Evolutionary conservation across 345 rosid species (phyloP).

Genomic region (Pistacia atlantica): DNA sequence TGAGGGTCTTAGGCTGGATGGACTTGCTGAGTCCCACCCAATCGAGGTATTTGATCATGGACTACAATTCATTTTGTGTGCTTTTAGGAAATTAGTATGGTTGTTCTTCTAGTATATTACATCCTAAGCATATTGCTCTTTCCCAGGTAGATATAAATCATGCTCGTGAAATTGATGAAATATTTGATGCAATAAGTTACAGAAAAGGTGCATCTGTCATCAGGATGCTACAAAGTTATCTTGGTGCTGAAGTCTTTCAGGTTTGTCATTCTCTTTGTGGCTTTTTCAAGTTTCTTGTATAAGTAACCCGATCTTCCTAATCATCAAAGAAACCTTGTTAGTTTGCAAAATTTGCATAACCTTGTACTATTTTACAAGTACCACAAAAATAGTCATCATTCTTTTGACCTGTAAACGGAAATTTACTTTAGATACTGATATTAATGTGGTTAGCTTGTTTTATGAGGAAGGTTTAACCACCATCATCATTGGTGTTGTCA

Average conservation of each 20-base stretch:
- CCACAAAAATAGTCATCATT: not conserved
- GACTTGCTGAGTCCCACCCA: slow-evolving; percentile 96
- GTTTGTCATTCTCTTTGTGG: slow-evolving; percentile 38
- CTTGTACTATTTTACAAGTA: too few relatives aligned
- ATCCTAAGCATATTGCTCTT: slow-evolving; percentile 11
- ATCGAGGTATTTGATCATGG: slow-evolving; percentile 67
- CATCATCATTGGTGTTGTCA: not conserved
- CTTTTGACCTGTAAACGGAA: not conserved
- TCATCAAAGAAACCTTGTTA: not conserved
- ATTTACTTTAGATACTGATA: not conserved
- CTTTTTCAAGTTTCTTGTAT: not conserved
- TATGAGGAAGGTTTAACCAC: not conserved
- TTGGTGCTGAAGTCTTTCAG: slow-evolving; percentile 94
- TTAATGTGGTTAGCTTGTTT: not conserved
- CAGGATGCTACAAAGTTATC: slow-evolving; percentile 94
- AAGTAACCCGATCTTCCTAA: not conserved
- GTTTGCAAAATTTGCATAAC: not conserved
- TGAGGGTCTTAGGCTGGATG: slow-evolving; percentile 85
- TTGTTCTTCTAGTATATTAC: not conserved
- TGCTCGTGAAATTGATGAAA: slow-evolving; percentile 89
- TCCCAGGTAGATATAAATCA: slow-evolving; percentile 88
- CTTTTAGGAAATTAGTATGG: not conserved
- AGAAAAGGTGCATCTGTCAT: slow-evolving; percentile 93
- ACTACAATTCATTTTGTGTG: not conserved
- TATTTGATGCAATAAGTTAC: slow-evolving; percentile 94